Base-by-base conservation (phyloP, 805 yeast species). In the Barnettozyma populi region DNA sequence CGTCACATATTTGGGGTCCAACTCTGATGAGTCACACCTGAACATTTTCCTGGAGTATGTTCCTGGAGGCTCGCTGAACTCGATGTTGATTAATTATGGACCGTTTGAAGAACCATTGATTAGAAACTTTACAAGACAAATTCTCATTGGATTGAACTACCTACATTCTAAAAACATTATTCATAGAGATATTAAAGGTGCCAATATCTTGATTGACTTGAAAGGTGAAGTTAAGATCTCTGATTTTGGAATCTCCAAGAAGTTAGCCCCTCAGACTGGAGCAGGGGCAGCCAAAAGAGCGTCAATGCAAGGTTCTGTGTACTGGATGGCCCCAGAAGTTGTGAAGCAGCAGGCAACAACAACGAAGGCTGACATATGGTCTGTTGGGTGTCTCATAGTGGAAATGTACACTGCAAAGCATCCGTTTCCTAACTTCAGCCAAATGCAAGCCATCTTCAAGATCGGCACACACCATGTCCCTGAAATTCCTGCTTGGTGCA, bases 321-420 rank as follows among this genome's bases (percentile, higher is more conserved):
- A 84, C 62, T 94, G 99, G 98, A 94, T 94, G 99, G 98, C 99
- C 0, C 99, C 99, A 0, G 99, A 94, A 63, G 98, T 94, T 8
- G 98, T 94, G 16, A 88, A 90, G 59, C 97, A 90, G 61, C 83
- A 87, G 2, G 87, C 90, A 0, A 87, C 92, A 45, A 92, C 98
- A 1, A 82, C 85, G 35, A 89, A 88, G 65, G 96, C 96, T 0
- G 99, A 94, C 64, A 89, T 94, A 23, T 94, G 99, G 99, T 88
- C 97, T 0, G 84, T 95, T 9, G 99, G 98, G 0, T 94, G 98
- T 64, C 75, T 94, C 23, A 78, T 92, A 13, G 83, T 94, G 31
- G 99, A 94, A 65, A 90, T 94, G 96, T 83, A 88, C 58, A 90
- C 99, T 0, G 98, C 97, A 2, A 81, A 82, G 48, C 99, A 94